Base-by-base conservation (phyloP, 352 stramenopile genomes). In the Globisporangium camurandrum region DNA sequence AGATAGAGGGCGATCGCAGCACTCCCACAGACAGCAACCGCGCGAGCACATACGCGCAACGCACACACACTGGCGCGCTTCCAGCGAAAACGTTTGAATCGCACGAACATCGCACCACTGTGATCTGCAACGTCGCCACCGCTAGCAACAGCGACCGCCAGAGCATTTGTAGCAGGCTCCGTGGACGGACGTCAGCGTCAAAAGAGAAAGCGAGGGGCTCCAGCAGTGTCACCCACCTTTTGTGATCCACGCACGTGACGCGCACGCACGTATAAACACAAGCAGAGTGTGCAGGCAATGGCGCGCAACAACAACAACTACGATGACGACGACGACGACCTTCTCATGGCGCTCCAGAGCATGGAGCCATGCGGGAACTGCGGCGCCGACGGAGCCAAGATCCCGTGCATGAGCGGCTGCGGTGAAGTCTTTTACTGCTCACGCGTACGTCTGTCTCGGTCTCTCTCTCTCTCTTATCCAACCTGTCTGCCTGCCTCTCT, bases 371-470 rank as follows among this genome's bases (percentile, higher is more conserved):
- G 82, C 46, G 82, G 71, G 19, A 93, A 93, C 56, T 93, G 82
- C 42, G 82, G 82, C 26, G 71, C 68, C 2, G 73, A 88, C 16
- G 82, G 82, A 41, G 82, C 82, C 50, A 91, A 86, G 60, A 86
- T 91, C 46, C 82, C 82, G 40, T 93, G 82, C 49, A 91, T 90
- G 82, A 91, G 79, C 54, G 82, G 82, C 38, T 93, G 82, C 41
- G 70, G 70, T 11, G 79, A 90, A 48, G 79, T 93, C n/a, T 93
- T 87, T 54, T 93, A 93, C 61, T 93, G 82, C 61, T 93, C 82
- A 0, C 54, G 80, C 63, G 82, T 93, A 69, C 46, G 68, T 61
- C 7, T 16, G 16, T 8, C 31, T 34, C 12, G 20, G n/a, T n/a
- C n/a, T 61, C 17, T 56, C 39, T 30, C 9, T 44, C 14, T 41